Base-by-base conservation (phyloP, 148 eudicot genomes). In the Diospyros lotus region DNA sequence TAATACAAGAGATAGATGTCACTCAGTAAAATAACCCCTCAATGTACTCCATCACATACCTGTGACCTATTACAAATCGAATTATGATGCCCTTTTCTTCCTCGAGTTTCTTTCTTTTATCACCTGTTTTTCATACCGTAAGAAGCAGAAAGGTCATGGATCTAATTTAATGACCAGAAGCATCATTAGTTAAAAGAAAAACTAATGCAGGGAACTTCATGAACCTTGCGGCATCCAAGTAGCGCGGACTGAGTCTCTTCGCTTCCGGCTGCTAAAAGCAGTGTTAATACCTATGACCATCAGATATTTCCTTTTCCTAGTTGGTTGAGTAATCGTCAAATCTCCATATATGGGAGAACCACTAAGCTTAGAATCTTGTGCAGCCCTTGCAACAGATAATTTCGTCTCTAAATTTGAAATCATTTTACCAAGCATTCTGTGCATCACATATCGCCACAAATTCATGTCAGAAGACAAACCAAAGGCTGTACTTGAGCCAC, bases 171-270 rank as follows among this genome's bases (percentile, higher is more conserved):
- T 1, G 52, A 42, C 42, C 15, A 39, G 42, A 66, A 68, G n/a
- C 65, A 75, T 52, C 55, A 45, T 73, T 41, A 38, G 14, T 18
- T 48, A n/a, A 69, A 71, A 52, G 17, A 60, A 13, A 54, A 43
- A 41, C 43, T 5, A 54, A 45, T 45, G 18, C 50, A 63, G 71
- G 50, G 44, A 58, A 80, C 38, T 67, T 60, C 14, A 77, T 41
- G 55, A 82, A 89, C 98, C 98, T 91, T 91, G 92, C 64, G 90
- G 97, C 94, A 93, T 89, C 98, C 98, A 93, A 53, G 98, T 93
- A 15, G 96, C 90, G 78, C 98, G 96, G 61, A 93, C 91, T 1
- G 98, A 93, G 78, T 93, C 98, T 84, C 98, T 83, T 79, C 98
- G 85, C 80, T 87, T 93, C 78, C 98, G 84, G 78, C 98, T 91